Base-by-base conservation (phyloP, 495 filamentous ascomycete genomes). In the Podospora comata region DNA sequence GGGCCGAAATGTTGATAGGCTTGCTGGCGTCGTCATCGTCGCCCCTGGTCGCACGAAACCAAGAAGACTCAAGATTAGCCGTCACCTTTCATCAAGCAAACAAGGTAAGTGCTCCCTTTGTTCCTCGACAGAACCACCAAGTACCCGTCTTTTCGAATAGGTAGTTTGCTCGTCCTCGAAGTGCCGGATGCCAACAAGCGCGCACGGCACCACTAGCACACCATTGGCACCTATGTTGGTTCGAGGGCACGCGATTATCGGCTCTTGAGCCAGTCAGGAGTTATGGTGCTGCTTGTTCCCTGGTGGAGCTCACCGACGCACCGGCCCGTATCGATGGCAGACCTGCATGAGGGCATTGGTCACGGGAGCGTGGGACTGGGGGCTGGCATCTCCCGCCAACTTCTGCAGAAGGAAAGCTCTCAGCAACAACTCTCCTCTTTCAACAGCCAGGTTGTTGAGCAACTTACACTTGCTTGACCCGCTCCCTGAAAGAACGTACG, bases 321-420 rank as follows among this genome's bases (percentile, higher is more conserved):
- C 55, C 62, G 67, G 67, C 57, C 62, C 32, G 62, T 55, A 27
- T n/a, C 60, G 48, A 65, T 61, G 61, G 64, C 26, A 64, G 61
- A 27, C 66, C 63, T 68, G 54, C 20, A 60, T 60, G 61, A n/a
- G 39, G 39, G 39, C 13, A 48, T 48, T 48, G 39, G 39, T 48
- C 39, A 48, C 39, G 39, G 39, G 39, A 48, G 13, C 39, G 2
- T 13, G 39, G 7, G 39, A 3, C 9, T 48, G 39, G 39, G 39
- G 39, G 39, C 39, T 48, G 15, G 9, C 2, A 48, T 48, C 13
- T 48, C 39, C 13, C 9, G 9, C 39, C 9, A 13, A 48, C 15
- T 2, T 48, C 39, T 13, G 39, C 39, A 48, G 39, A 48, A 18
- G 13, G 39, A 16, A 5, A 48, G 13, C 7, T 16, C 13, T 48